Percentiles rank a stretch among this genome's conserved stretches.
phyloP scores from a whole-genome alignment of 2,329 filamentous ascomycete genomes.

The Pseudogymnoascus sp. region DNA sequence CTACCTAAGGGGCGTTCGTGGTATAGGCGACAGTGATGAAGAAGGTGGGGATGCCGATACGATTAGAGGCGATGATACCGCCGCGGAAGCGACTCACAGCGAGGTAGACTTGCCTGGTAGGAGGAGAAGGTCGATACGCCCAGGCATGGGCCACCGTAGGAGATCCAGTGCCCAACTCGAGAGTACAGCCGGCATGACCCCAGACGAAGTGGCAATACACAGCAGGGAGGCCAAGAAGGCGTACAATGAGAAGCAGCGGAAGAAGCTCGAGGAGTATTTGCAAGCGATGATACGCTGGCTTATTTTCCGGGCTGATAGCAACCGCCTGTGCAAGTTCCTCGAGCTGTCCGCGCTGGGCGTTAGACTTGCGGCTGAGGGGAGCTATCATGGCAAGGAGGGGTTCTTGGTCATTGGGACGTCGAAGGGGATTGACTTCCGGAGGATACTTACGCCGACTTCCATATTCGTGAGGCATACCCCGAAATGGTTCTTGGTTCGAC shows the following conservation, averaged over 20 bases:
- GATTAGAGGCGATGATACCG: slow-evolving; percentile 36
- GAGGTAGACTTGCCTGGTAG: slow-evolving; percentile 49
- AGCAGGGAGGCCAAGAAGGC: slow-evolving; percentile 24
- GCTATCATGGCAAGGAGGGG: slow-evolving; percentile 96
- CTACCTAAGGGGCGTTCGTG: slow-evolving; percentile 73
- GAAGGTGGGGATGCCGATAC: slow-evolving; percentile 46
- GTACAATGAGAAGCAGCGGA: slow-evolving; percentile 75
- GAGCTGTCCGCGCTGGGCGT: slow-evolving; percentile 92
- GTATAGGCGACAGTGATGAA: slow-evolving; percentile 69
- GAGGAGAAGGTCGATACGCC: slow-evolving; percentile 30
- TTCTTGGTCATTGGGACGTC: slow-evolving; percentile 86
- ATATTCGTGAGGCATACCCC: slow-evolving; percentile 76
- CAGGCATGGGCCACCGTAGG: slow-evolving; percentile 32
- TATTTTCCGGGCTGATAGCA: slow-evolving; percentile 94
- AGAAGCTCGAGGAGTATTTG: slow-evolving; percentile 80
- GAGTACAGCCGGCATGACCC: slow-evolving; percentile 24
- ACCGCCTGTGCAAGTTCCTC: slow-evolving; percentile 88
- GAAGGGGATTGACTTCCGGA: slow-evolving; percentile 79
- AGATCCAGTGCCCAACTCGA: slow-evolving; percentile 41
- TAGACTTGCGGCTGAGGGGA: slow-evolving; percentile 85
- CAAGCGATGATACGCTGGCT: slow-evolving; percentile 93
- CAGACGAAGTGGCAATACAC: slow-evolving; percentile 14
- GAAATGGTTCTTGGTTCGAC: slow-evolving; percentile 96
- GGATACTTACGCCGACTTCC: slow-evolving; percentile 68
- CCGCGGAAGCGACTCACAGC: slow-evolving; percentile 56